Percentiles rank a stretch among this genome's conserved stretches.
Evolutionary conservation across 2,329 filamentous ascomycete genomes (phyloP).

Genomic region (Emericellopsis atlantica): DNA sequence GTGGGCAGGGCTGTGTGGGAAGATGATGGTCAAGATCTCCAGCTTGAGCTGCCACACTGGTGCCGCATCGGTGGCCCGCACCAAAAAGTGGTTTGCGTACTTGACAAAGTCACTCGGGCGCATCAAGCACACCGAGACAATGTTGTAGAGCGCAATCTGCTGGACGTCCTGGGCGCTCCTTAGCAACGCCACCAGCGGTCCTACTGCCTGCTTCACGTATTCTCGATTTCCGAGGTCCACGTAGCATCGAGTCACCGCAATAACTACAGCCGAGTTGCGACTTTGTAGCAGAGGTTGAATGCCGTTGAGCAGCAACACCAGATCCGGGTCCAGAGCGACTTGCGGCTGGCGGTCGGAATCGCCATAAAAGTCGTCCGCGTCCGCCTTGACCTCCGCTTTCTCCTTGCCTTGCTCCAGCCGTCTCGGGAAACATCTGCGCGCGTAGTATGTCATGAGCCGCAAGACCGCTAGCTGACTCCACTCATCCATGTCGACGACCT

Average conservation of each 20-base stretch:
- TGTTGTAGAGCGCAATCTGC: slow-evolving; percentile 83
- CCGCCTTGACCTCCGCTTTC: slow-evolving; percentile 15
- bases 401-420: slow-evolving; percentile 44
- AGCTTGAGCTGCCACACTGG: slow-evolving; percentile 86
- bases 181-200: slow-evolving; percentile 75
- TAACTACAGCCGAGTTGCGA: slow-evolving; percentile 83
- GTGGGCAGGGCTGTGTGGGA: slow-evolving; percentile 64
- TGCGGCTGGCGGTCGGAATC: slow-evolving; percentile 34
- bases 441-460: slow-evolving; percentile 71
- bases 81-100: slow-evolving; percentile 80
- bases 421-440: slow-evolving; percentile 75
- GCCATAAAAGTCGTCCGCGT: slow-evolving; percentile 70
- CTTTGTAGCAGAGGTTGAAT: slow-evolving; percentile 82
- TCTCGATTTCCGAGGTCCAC: slow-evolving; percentile 70
- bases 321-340: slow-evolving; percentile 64
- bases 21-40: slow-evolving; percentile 81
- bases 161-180: slow-evolving; percentile 79
- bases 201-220: slow-evolving; percentile 63
- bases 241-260: slow-evolving; percentile 77
- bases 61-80: slow-evolving; percentile 65
- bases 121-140: slow-evolving; percentile 78
- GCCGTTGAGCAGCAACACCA: slow-evolving; percentile 66
- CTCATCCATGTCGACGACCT: slow-evolving; percentile 97
- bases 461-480: slow-evolving; percentile 87
- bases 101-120: slow-evolving; percentile 72